Percentiles rank a stretch among this genome's conserved stretches.
Evolutionary conservation across 192 early-diverging fungal species (phyloP).

Genomic region (Coemansia sp.): DNA sequence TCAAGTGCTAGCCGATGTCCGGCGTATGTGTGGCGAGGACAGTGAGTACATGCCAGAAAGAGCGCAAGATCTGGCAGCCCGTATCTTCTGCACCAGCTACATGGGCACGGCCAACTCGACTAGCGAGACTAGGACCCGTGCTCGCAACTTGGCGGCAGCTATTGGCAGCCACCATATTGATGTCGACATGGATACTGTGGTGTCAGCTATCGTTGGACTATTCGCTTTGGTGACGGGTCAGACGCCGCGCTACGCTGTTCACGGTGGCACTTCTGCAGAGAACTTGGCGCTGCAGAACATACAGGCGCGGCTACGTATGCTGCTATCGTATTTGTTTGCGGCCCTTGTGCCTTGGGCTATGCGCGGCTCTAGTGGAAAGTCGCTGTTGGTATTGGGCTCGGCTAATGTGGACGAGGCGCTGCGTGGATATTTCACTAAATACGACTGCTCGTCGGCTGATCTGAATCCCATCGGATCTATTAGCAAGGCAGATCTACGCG

Average conservation of each 20-base stretch:
- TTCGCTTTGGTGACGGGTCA: constrained; percentile 75
- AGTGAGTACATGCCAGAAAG: constrained; percentile 70
- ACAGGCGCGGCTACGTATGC: constrained; percentile 94
- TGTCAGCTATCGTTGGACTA: constrained; percentile 70
- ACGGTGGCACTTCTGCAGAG: constrained; percentile 82
- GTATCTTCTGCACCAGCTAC: constrained; percentile 91
- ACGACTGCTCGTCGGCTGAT: constrained; percentile 97
- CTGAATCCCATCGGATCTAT: constrained; percentile 97
- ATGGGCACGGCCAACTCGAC: constrained; percentile 95
- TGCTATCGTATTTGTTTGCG: constrained; percentile 92
- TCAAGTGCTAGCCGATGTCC: constrained; percentile 75
- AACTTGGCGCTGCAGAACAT: constrained; percentile 98
- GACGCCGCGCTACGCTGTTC: constrained; percentile 75
- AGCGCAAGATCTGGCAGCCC: constrained; percentile 79
- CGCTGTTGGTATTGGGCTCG: constrained; percentile 89
- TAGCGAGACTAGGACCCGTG: constrained; percentile 78
- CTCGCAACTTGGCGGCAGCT: constrained; percentile 70
- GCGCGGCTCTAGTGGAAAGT: constrained; percentile 51
- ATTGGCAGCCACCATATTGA: constrained; percentile 94
- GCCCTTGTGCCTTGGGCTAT: constrained; percentile 93
- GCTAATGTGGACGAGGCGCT: constrained; percentile 98
- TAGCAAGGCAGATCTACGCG: constrained; percentile 82
- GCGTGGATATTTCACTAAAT: constrained; percentile 97
- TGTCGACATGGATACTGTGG: constrained; percentile 84
- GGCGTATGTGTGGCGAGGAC: constrained; percentile 58